Evolutionary conservation across 2,329 filamentous ascomycete genomes (phyloP), one percentile per base, ranked within the genome.

Genomic region (Cytospora piceae): DNA sequence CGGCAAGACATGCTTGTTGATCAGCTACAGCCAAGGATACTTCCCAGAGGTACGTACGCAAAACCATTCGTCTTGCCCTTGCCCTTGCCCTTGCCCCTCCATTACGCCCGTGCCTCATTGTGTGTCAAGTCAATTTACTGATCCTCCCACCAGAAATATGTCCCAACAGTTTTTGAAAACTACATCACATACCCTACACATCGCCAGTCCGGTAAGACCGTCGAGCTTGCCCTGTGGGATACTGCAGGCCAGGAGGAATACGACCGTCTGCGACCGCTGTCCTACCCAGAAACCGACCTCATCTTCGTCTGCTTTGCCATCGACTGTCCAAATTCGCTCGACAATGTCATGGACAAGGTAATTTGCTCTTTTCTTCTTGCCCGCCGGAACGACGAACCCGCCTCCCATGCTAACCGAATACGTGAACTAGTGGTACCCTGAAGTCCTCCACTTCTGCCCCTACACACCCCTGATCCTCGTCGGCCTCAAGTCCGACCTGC

Each of bases 271-370:
- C 90, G 95, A 71, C 95, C 95, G 55, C 87, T 99, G 59, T 98
- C 94, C 54, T 99, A 99, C 80, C 95, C 95, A 4, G 95, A 99
- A 80, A 99, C 95, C 15, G 95, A 99, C 78, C 85, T 99, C 39
- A 89, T 99, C 67, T 98, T 99, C 78, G 95, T 99, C 71, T 99
- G 95, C 84, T 99, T 99, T 78, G 95, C 95, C 70, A 97, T 99
- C 74, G 95, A 99, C 80, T 99, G 95, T 78, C 95, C 95, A 42
- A 97, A 97, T 78, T 98, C 94, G 8, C 84, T 99, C 61, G 95
- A 99, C 76, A 99, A 99, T 79, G 94, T 99, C 66, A 90, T 98
- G 82, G 95, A 99, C 82, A 99, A 99, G 90, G 95, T 97, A 82
- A 69, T 82, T 71, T 65, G 9, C 22, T 20, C 39, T 42, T 57